Evolutionary conservation across 116 monocot species (phyloP).

Genomic region (Cymodocea nodosa): DNA sequence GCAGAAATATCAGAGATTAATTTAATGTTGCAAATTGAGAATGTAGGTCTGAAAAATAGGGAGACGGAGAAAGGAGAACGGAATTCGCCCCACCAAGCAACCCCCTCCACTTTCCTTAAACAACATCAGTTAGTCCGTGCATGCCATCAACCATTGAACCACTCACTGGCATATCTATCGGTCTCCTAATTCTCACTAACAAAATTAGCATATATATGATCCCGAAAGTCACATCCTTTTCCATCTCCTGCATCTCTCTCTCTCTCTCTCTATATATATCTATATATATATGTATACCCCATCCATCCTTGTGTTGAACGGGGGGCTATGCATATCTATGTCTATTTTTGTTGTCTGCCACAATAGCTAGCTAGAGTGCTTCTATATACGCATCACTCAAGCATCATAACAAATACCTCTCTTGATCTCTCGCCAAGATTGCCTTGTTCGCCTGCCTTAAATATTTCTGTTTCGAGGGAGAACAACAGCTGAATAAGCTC

Average conservation of each 20-base stretch:
- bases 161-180: slow-evolving; percentile 5
- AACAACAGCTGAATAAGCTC: neutral
- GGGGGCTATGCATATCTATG: neutral
- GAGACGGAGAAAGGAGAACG: slow-evolving; percentile 8
- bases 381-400: neutral
- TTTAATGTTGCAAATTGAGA: neutral
- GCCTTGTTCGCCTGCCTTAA: neutral
- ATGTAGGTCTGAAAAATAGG: slow-evolving; percentile 14
- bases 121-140: slow-evolving; percentile 4
- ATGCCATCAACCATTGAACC: neutral
- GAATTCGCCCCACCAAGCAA: slow-evolving; percentile 15
- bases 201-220: neutral
- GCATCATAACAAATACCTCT: neutral
- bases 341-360: neutral
- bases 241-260: neutral
- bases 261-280: neutral
- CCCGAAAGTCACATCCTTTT: neutral
- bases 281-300: neutral
- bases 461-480: neutral
- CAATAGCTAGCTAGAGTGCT: neutral
- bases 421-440: neutral
- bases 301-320: neutral
- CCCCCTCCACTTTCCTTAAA: slow-evolving; percentile 8
- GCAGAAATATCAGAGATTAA: neutral
- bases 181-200: slow-evolving; percentile 9